Evolutionary conservation across 768 basidiomycete species (phyloP), one percentile per base, ranked within the genome.

Genomic region (Tulasnella sp.): DNA sequence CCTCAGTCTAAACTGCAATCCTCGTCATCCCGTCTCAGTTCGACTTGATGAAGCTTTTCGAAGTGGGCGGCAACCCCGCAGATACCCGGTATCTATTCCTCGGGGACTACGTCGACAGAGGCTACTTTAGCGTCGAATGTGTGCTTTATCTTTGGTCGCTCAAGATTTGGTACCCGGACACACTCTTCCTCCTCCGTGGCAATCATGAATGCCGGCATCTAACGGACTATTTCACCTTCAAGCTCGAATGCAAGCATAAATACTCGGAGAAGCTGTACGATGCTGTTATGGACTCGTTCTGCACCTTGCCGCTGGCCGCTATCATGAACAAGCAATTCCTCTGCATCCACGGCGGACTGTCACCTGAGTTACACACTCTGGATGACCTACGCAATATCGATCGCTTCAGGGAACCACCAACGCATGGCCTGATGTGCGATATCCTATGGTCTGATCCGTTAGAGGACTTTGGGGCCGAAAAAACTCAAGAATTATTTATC

Each of bases 241-340:
- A 77, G 67, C 71, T 76, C 30, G 94, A 97, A 76, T 96, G 93
- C 49, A 94, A 94, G 73, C 96, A 98, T 76, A 98, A 98, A 74
- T 99, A 99, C 72, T 92, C 91, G 7, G 94, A 97, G 65, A 82
- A 83, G 24, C 80, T 99, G 62, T 99, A 99, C 70, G 92, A 99
- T 62, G 92, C 91, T 25, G 92, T 90, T 78, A 94, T 97, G 92
- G 89, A 96, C 27, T 90, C 90, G 0, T 98, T 99, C 76, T 97
- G 93, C 69, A 79, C 87, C 0, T 79, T 99, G 0, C 96, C 96
- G 1, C 79, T 99, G 8, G 94, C 94, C 0, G 96, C 96, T 30
- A 72, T 99, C 68, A 98, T 98, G 94, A 99, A 99, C 76, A 97
- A 97, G 69, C 96, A 98, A 72, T 99, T 99, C 72, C 75, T 98